A percentile compares a stretch with the other conserved stretches of the same genome.
These are phyloP conservation scores for Ophiostoma sp. DNA, from an alignment of 2,329 filamentous ascomycete genomes.

Conservation along the genomic window DNA sequence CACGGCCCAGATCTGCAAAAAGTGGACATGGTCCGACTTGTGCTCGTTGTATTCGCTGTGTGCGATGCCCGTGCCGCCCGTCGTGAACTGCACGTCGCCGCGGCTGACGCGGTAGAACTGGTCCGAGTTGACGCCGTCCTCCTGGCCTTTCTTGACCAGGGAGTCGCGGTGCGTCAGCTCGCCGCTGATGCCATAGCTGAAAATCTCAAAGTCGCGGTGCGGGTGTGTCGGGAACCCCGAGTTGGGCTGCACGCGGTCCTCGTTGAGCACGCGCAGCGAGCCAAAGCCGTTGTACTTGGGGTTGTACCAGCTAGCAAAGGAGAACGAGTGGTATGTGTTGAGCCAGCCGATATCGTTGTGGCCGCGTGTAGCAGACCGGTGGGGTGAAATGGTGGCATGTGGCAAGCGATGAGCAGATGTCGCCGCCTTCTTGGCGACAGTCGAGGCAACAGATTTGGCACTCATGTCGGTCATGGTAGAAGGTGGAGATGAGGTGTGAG, in stretches of 20 bases:
- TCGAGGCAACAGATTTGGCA: conserved; percentile 27
- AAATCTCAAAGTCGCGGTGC: conserved; percentile 85
- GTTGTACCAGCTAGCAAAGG: conserved; percentile 68
- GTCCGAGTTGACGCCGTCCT: conserved; percentile 51
- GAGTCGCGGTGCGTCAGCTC: conserved; percentile 84
- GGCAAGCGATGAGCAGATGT: conserved; percentile 56
- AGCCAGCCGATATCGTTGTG: conserved; percentile 83
- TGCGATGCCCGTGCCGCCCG: conserved; percentile 72
- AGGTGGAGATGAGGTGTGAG: neutral
- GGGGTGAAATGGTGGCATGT: conserved; percentile 66
- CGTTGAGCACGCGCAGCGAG: conserved; percentile 76
- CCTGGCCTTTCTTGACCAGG: conserved; percentile 66
- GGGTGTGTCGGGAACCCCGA: conserved; percentile 79
- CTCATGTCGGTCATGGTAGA: conserved; percentile 21
- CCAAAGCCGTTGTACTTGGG: conserved; percentile 65
- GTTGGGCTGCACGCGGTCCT: conserved; percentile 71
- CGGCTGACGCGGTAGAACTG: conserved; percentile 66
- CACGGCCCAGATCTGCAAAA: conserved; percentile 82
- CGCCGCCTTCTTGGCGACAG: conserved; percentile 32
- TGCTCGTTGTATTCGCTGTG: conserved; percentile 82
- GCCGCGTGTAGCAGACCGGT: conserved; percentile 65
- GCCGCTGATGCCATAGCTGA: conserved; percentile 77
- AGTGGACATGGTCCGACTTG: conserved; percentile 64
- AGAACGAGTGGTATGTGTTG: conserved; percentile 81
- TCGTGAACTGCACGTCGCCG: conserved; percentile 86